Conservation (phyloP, 129 eudicot genomes). For the Tanacetum coccineum region DNA sequence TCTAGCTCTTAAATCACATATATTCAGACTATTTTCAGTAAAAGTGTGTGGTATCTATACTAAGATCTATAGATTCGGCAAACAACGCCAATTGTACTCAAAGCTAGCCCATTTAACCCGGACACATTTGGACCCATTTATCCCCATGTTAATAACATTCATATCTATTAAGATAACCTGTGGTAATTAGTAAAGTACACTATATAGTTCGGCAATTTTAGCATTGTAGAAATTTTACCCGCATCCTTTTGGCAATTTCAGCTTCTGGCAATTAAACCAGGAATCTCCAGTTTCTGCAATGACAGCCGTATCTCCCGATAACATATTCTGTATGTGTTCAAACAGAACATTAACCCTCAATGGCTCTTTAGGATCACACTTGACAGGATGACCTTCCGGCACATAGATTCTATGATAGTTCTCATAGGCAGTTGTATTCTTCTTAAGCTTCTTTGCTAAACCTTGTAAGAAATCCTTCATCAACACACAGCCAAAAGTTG, state of each 20-base stretch:
- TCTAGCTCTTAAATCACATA: no score
- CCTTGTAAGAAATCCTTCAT: conserved; percentile 63
- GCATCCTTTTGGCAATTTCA: conserved; percentile 44
- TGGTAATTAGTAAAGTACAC: no score
- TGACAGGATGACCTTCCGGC: conserved; percentile 39
- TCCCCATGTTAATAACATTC: no score
- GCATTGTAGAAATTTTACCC: conserved; percentile 30
- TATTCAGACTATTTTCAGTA: no score
- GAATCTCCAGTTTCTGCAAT: conserved; percentile 58
- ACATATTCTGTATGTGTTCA: conserved; percentile 47
- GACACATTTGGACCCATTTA: no score
- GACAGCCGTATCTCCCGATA: conserved; percentile 37
- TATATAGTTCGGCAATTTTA: background rate
- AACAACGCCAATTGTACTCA: no score
- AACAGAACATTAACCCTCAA: conserved; percentile 47
- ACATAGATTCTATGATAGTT: conserved; percentile 45
- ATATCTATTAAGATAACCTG: no score
- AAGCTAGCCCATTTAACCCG: no score
- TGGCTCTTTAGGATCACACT: conserved; percentile 34
- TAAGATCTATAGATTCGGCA: no score
- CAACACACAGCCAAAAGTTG: conserved; percentile 71
- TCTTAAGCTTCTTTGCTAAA: conserved; percentile 33
- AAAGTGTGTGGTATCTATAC: no score
- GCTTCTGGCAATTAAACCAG: conserved; percentile 57
- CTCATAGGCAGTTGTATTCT: conserved; percentile 38